Conservation (phyloP, 495 filamentous ascomycete genomes). For the Podospora australis region DNA sequence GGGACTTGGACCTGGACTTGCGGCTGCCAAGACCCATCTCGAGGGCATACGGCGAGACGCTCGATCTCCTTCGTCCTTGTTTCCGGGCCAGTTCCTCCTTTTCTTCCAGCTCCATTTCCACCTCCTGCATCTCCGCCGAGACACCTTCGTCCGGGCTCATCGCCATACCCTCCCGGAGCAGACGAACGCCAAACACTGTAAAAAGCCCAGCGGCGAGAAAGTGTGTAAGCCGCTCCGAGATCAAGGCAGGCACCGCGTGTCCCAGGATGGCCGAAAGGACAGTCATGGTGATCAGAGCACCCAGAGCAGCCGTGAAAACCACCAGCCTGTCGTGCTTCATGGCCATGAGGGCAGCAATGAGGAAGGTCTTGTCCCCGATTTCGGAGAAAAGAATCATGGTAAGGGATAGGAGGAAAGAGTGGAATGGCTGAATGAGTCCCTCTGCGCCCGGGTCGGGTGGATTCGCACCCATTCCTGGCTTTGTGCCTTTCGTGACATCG, state of each 20-base stretch:
- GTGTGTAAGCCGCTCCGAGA: constrained; percentile 82
- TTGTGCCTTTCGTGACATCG: constrained; percentile 51
- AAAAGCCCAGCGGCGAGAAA: constrained; percentile 81
- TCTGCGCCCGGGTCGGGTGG: constrained; percentile 40
- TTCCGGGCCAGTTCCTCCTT: constrained; percentile 69
- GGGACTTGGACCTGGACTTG: constrained; percentile 53
- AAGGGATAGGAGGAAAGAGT: constrained; percentile 86
- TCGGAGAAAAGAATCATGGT: constrained; percentile 98
- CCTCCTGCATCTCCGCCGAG: constrained; percentile 91
- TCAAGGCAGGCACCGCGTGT: constrained; percentile 84
- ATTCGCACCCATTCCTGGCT: constrained; percentile 21
- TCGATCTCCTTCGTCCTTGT: constrained; percentile 46
- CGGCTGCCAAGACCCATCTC: constrained; percentile 55
- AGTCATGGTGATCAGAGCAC: constrained; percentile 87
- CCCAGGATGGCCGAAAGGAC: constrained; percentile 93
- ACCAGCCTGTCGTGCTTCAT: constrained; percentile 94
- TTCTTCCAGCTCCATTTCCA: constrained; percentile 90
- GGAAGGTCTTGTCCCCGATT: constrained; percentile 96
- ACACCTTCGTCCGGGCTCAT: constrained; percentile 88
- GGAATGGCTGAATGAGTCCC: constrained; percentile 72
- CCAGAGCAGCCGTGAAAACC: constrained; percentile 91
- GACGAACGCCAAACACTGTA: constrained; percentile 77
- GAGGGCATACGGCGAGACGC: constrained; percentile 55
- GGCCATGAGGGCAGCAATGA: constrained; percentile 95
- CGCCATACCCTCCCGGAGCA: constrained; percentile 79